phyloP scores from a whole-genome alignment of 2,329 filamentous ascomycete genomes.

The Reticulascus tulasneorum region DNA sequence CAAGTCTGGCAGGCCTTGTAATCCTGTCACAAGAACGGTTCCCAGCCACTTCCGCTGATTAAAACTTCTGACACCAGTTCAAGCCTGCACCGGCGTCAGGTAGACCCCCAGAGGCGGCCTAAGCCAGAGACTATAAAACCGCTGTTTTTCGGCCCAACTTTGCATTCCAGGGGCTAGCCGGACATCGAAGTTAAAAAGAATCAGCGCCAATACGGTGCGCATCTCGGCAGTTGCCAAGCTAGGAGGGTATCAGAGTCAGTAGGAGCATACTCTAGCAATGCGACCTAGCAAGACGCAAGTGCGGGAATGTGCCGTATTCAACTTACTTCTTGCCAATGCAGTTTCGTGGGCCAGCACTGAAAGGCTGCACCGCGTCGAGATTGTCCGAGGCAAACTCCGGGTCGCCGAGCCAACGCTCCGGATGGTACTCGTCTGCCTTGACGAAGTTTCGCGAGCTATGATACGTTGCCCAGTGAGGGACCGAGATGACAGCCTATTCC shows the following conservation, averaged over 20 bases:
- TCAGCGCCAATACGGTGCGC: constrained; percentile 5
- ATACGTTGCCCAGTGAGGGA: not conserved
- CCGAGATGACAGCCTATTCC: too few species aligned
- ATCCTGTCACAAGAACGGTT: too few species aligned
- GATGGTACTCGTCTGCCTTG: constrained; percentile 3
- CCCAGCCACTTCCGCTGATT: too few species aligned
- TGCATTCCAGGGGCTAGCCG: constrained; percentile 5
- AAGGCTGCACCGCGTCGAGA: constrained; percentile 40
- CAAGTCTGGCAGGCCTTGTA: too few species aligned
- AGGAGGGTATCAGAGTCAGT: too few species aligned
- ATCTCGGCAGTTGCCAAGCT: constrained; percentile 10
- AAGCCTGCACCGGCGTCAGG: not conserved
- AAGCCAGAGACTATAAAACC: not conserved
- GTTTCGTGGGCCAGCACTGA: constrained; percentile 43
- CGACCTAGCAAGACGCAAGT: not conserved
- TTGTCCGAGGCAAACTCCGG: constrained; percentile 23
- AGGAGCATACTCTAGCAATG: fast-evolving
- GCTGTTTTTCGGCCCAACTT: not conserved
- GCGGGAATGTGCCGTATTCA: too few species aligned
- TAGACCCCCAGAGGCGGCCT: constrained; percentile 1
- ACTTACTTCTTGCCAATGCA: constrained; percentile 48
- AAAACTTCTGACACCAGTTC: too few species aligned
- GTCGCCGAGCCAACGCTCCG: constrained; percentile 9
- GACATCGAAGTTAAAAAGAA: constrained; percentile 12
- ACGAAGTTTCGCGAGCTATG: not conserved